Evolutionary conservation across 805 yeast genomes (phyloP), one percentile per base, ranked within the genome.

Genomic region (Barnettozyma botsteinii): DNA sequence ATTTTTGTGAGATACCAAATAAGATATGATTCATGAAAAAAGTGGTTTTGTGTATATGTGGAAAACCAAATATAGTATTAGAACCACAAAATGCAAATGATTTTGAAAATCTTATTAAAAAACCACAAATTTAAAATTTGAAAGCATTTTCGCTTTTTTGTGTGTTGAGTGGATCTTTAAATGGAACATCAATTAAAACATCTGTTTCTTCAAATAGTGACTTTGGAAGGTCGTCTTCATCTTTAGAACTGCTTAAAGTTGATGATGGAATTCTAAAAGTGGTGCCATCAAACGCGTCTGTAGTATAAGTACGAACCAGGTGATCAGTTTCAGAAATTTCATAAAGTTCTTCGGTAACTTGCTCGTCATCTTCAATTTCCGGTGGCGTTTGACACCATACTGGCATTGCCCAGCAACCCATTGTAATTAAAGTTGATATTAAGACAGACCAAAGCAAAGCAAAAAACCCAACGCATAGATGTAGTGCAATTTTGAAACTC

Each of bases 301-400:
- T 11, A 7, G n/a, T 17, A 29, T 37, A 31, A 6, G 24, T 19
- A 20, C 10, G 23, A 20, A 20, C 21, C 5, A 30, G 15, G 11
- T 8, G 26, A 12, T 14, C 30, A 3, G 22, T 6, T 18, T 33
- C 44, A 18, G 17, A 20, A 13, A 33, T 33, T 9, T 45, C 34
- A 25, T 35, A 11, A 14, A 28, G 18, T 4, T 19, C 38, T 12
- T 25, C 20, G 6, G 28, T 17, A 22, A 22, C 33, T 8, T 33
- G 4, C 4, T 40, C 45, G 4, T 38, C 42, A 18, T 17, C 14
- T 10, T 31, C 40, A 11, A 35, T 42, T 2, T 35, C 41, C 2
- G 46, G 46, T 11, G 77, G 75, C 37, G 73, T 69, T 7, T 75
- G 72, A 60, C 81, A 78, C 83, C 84, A 69, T 13, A 60, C 45